These are phyloP conservation scores for Eleusine indica DNA, from an alignment of 176 grass and related monocot species.

Conservation along the genomic window DNA sequence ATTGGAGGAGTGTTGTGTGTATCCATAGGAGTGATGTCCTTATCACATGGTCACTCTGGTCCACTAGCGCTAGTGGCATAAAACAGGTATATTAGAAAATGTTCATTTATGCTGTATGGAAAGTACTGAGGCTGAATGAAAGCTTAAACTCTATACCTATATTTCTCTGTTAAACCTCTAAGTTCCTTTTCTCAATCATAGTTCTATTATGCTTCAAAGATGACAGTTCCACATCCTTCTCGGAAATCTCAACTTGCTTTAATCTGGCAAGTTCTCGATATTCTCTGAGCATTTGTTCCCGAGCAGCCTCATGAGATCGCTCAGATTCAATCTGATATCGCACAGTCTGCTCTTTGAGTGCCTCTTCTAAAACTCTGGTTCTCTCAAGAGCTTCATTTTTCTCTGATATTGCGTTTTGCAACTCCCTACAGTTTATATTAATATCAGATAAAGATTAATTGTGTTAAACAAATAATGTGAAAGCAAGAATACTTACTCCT, in stretches of 20 bases:
- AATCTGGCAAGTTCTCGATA: background rate
- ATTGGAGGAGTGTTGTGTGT: too few species aligned
- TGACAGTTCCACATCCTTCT: background rate
- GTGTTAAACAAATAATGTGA: background rate
- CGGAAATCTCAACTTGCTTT: background rate
- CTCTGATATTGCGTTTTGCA: slow-evolving; percentile 11
- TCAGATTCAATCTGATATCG: background rate
- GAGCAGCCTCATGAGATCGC: slow-evolving; percentile 4
- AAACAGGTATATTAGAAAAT: background rate
- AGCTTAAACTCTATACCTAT: background rate
- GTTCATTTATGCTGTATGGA: background rate
- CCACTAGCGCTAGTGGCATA: background rate
- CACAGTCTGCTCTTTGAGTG: background rate
- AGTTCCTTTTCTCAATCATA: background rate
- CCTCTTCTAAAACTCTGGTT: background rate
- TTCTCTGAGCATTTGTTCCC: background rate
- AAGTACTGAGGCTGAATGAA: background rate
- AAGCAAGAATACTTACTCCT: slow-evolving; percentile 15
- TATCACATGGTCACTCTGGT: background rate
- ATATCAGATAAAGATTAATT: background rate
- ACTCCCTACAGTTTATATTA: background rate
- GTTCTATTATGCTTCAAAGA: background rate
- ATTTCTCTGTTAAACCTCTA: slow-evolving; percentile 14
- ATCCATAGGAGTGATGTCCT: too few species aligned
- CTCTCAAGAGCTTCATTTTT: slow-evolving; percentile 3